Percentiles rank a stretch among this genome's conserved stretches.
Conservation (phyloP, 306 rosid genomes). For the Medicago lupulina region DNA sequence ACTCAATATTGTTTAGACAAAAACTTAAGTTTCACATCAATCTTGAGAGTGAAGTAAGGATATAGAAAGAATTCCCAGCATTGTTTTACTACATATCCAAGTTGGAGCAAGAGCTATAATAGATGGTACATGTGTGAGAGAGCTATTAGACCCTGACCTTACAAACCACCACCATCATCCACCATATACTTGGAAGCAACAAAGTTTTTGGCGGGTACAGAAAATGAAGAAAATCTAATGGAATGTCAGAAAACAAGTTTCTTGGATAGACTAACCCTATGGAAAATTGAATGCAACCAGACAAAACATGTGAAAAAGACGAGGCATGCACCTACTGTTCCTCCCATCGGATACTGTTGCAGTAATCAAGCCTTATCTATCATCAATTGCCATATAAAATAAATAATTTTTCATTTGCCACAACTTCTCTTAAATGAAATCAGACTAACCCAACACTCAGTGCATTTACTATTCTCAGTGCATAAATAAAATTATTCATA, state of each 20-base stretch:
- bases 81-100: too few relatives aligned
- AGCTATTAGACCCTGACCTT: not conserved
- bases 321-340: conserved; percentile 7
- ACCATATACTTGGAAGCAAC: conserved; percentile 21
- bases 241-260: conserved; percentile 46
- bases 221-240: conserved; percentile 39
- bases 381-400: not conserved
- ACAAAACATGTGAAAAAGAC: conserved; percentile 31
- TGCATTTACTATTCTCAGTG: too few relatives aligned
- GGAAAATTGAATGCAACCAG: conserved; percentile 36
- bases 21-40: too few relatives aligned
- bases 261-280: conserved; percentile 17
- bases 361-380: not conserved
- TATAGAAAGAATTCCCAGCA: too few relatives aligned
- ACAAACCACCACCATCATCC: not conserved
- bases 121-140: not conserved
- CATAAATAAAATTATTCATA: too few relatives aligned
- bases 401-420: not conserved
- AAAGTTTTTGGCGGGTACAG: conserved; percentile 8
- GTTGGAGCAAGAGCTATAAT: too few relatives aligned
- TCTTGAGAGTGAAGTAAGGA: too few relatives aligned
- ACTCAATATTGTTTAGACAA: too few relatives aligned
- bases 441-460: too few relatives aligned
- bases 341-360: not conserved
- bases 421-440: too few relatives aligned